Base-by-base conservation (phyloP, 176 grass and related monocot genomes). In the Leersia perrieri region DNA sequence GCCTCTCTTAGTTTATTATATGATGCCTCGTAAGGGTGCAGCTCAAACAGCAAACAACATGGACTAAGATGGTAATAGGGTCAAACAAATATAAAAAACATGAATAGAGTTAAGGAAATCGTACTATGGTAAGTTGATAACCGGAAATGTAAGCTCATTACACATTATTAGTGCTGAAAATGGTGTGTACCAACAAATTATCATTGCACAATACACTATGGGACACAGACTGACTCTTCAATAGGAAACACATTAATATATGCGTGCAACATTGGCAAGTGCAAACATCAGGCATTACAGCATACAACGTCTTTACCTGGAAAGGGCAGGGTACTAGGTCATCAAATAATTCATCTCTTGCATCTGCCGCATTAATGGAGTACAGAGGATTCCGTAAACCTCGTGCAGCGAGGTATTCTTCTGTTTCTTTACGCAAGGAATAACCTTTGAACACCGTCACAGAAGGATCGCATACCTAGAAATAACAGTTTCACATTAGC, bases 361-460 rank as follows among this genome's bases (percentile, higher is more conserved):
- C 83, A 82, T 92, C 87, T 36, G 80, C 81, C 60, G 89, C 85
- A 23, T 87, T 72, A 41, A 94, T 84, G 80, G 87, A 72, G 76
- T 90, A 97, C 63, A 91, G 25, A 69, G 91, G 84, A 63, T 88
- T 74, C 29, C 80, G 92, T 16, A 97, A 53, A 27, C 94, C 94
- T 0, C 72, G 79, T 2, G 80, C 73, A 11, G 74, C 74, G 33
- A 94, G 78, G 78, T 90, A 94, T 34, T 91, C 84, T 80, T 97
- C 89, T 2, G 94, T 88, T 15, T 97, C 89, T 84, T 97, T 92
- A 16, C 26, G 82, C 42, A 97, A 47, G 41, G 84, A 82, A 62
- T 90, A 92, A 16, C 92, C 94, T 87, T 94, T 92, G 77, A 67
- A 97, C 36, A 92, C 91, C 33, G 80, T 82, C 63, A 94, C 89